Evolutionary conservation across 352 stramenopile species (phyloP), one percentile per base, ranked within the genome.

Genomic region (Blastocystis sp.): DNA sequence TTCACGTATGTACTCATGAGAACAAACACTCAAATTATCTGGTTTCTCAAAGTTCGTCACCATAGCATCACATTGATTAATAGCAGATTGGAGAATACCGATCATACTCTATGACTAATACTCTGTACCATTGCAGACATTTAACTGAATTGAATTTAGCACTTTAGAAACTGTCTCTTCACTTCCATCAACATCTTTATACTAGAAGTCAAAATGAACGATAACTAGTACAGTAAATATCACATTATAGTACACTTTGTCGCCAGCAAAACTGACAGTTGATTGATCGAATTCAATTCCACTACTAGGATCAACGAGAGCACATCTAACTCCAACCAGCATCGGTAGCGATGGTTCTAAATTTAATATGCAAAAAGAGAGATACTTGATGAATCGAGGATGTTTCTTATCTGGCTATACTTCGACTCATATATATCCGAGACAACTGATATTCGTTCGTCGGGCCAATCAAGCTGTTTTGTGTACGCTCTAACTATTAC

Each of bases 191-290:
- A 35, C 19, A 81, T 81, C 27, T 40, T 30, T n/a, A 40, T 64
- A 64, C 70, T 81, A 60, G 3, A 22, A 27, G 3, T n/a, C 4
- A 60, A 44, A 9, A 15, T 0, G 15, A 62, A 22, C 9, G n/a
- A 9, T 22, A 15, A 3, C n/a, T 0, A 27, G 5, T 48, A 81
- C 70, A 0, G 1, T 33, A 37, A 81, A 40, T 40, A 33, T 33
- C 27, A 81, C 53, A 40, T 51, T 44, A 60, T 81, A 81, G 33
- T 81, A 62, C 19, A 54, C 30, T 37, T 66, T n/a, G 62, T 22
- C 22, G 24, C 44, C 27, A 6, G 70, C 40, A 64, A 81, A 81
- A 54, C 62, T 40, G 27, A 79, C 24, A 44, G 27, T 15, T 62
- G 35, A 7, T 19, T n/a, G n/a, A 22, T 60, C 24, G n/a, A 35